Evolutionary conservation across 495 filamentous ascomycete genomes (phyloP).

Genomic region (Penicillium longicatenatum): DNA sequence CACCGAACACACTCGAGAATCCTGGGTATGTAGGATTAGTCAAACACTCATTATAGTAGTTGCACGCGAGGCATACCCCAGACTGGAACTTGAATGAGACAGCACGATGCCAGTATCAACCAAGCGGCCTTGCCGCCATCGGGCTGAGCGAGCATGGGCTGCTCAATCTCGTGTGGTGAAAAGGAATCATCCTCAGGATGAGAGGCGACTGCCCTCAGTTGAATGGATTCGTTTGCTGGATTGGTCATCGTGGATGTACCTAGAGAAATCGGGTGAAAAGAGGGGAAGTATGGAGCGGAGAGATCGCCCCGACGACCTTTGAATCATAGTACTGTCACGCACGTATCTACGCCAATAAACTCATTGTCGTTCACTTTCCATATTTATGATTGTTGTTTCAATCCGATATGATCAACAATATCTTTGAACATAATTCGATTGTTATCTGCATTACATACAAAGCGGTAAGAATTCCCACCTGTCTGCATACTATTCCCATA

Average conservation of each 20-base stretch:
- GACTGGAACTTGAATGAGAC: conserved; percentile 61
- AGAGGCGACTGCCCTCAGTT: conserved; percentile 7
- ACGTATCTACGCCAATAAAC: too few species aligned
- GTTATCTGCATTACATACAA: too few species aligned
- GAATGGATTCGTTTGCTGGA: conserved; percentile 5
- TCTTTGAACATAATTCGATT: too few species aligned
- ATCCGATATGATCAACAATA: too few species aligned
- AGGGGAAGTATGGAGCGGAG: background rate
- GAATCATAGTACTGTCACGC: background rate
- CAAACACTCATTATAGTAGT: background rate
- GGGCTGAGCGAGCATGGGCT: conserved; percentile 49
- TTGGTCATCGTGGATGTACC: background rate
- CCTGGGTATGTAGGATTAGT: conserved; percentile 29
- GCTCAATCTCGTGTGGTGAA: conserved; percentile 33
- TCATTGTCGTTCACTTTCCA: too few species aligned
- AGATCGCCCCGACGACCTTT: background rate
- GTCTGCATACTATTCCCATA: too few species aligned
- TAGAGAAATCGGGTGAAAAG: background rate
- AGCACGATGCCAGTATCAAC: conserved; percentile 62
- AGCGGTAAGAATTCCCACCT: too few species aligned
- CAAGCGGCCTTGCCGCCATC: conserved; percentile 66
- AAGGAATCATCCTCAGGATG: background rate
- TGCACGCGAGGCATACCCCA: conserved; percentile 53
- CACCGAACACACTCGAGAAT: conserved; percentile 53
- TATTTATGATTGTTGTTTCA: too few species aligned